Base-by-base conservation (phyloP, 1,284 basidiomycete species). In the Xerocomus subilludens region DNA sequence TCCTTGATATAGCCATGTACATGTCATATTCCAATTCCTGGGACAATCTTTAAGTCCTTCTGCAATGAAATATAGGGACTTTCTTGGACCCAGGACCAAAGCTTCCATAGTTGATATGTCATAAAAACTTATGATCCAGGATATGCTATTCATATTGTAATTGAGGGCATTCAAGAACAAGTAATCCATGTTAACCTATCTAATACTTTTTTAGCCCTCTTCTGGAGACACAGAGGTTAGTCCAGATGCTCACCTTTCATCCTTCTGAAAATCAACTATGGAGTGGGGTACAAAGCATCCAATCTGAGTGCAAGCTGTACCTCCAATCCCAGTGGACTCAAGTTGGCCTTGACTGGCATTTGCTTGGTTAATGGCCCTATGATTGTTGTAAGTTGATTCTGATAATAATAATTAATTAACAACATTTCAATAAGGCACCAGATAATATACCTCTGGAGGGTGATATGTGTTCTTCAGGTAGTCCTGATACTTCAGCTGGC, bases 161-260 rank as follows among this genome's bases (percentile, higher is more conserved):
- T 5, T 18, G 8, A 79, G 33, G 3, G 77, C 75, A 30, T 77
- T 45, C 4, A 71, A 16, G 32, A 81, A 32, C 0, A 70, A 67
- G n/a, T 77, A 81, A 42, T 81, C 78, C 71, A 81, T 80, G 60
- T 81, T 80, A 4, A 49, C 45, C 33, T 80, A n/a, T n/a, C n/a
- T n/a, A n/a, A n/a, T n/a, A n/a, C n/a, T n/a, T n/a, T n/a, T n/a
- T n/a, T n/a, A n/a, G n/a, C n/a, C n/a, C n/a, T n/a, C n/a, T n/a
- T n/a, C n/a, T n/a, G n/a, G n/a, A n/a, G n/a, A n/a, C n/a, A n/a
- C n/a, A n/a, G n/a, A n/a, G n/a, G n/a, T n/a, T n/a, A n/a, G n/a
- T n/a, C n/a, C n/a, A n/a, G n/a, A n/a, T n/a, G n/a, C 58, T 8
- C 25, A 60, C 58, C 6, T 1, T 18, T 60, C 35, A 8, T 13